phyloP scores from a whole-genome alignment of 352 stramenopile species.

The Globisporangium recalcitrans region DNA sequence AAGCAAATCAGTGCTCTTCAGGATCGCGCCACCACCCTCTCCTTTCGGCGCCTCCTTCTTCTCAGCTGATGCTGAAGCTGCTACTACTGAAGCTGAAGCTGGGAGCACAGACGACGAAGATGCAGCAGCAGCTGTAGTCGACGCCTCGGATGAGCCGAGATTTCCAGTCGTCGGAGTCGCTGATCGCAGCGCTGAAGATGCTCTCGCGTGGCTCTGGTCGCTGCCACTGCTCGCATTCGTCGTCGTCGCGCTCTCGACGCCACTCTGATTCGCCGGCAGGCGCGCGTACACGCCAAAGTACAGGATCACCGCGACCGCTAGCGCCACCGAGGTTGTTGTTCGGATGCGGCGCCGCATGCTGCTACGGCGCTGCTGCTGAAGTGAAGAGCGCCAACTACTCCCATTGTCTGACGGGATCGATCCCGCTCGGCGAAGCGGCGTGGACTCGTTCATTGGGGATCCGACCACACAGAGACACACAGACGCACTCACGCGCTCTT shows the following conservation, averaged over 20 bases:
- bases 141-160: constrained; percentile 1
- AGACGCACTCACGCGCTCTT: background rate
- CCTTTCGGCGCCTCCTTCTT: background rate
- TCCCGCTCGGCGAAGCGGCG: constrained; percentile 35
- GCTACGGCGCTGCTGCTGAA: constrained; percentile 7
- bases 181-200: constrained; percentile 5
- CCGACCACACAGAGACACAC: background rate
- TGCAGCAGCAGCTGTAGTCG: constrained; percentile 6
- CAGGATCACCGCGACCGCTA: constrained; percentile 16
- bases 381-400: constrained; percentile 2
- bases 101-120: constrained; percentile 2
- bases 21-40: background rate
- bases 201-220: background rate
- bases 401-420: constrained; percentile 17
- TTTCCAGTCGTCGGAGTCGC: background rate
- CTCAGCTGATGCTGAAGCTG: background rate
- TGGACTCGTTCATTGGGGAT: constrained; percentile 38
- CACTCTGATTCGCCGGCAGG: background rate
- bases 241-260: background rate
- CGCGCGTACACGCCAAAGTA: constrained; percentile 12
- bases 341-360: constrained; percentile 21
- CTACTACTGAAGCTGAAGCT: constrained; percentile 11
- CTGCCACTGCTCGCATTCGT: background rate
- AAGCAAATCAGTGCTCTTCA: constrained; percentile 11
- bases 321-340: constrained; percentile 14